phyloP scores from a whole-genome alignment of 2,329 filamentous ascomycete species.

The Amylocarpus encephaloides region DNA sequence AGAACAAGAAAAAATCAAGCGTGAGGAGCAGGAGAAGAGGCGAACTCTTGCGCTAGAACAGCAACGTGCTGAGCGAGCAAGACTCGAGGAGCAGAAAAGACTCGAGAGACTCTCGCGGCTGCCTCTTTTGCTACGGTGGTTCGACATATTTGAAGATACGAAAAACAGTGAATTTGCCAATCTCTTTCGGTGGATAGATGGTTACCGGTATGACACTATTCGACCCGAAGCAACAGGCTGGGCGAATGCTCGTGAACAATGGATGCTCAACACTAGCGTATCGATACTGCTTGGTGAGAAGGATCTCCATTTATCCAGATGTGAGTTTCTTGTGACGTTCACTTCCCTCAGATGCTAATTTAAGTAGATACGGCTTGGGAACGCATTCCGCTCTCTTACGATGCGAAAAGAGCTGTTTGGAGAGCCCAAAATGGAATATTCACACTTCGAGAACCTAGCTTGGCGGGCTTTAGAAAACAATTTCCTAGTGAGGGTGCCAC shows the following conservation, averaged over 20 bases:
- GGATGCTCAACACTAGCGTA: slow-evolving; percentile 59
- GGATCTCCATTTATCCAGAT: slow-evolving; percentile 53
- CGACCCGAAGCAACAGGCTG: slow-evolving; percentile 46
- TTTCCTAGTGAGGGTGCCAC: slow-evolving; percentile 35
- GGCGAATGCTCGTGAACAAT: slow-evolving; percentile 54
- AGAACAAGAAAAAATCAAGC: slow-evolving; percentile 30
- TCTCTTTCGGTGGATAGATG: slow-evolving; percentile 51
- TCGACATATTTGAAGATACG: slow-evolving; percentile 47
- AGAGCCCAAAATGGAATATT: slow-evolving; percentile 51
- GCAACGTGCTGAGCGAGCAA: slow-evolving; percentile 41
- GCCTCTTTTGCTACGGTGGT: slow-evolving; percentile 55
- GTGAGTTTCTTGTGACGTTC: slow-evolving; percentile 37
- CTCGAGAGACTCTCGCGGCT: slow-evolving; percentile 48
- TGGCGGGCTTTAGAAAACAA: slow-evolving; percentile 48
- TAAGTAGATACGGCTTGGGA: slow-evolving; percentile 52
- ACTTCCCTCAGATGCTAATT: slow-evolving; percentile 10
- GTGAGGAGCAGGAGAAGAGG: slow-evolving; percentile 35
- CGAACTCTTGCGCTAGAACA: slow-evolving; percentile 33
- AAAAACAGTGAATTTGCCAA: slow-evolving; percentile 45
- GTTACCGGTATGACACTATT: slow-evolving; percentile 59
- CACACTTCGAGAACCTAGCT: slow-evolving; percentile 43
- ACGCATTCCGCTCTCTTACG: slow-evolving; percentile 43
- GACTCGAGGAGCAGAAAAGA: slow-evolving; percentile 49
- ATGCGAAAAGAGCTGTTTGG: slow-evolving; percentile 56
- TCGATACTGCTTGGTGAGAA: slow-evolving; percentile 60